These are phyloP conservation scores for Citrus medica DNA, from an alignment of 345 rosid genomes.

Conservation along the genomic window DNA sequence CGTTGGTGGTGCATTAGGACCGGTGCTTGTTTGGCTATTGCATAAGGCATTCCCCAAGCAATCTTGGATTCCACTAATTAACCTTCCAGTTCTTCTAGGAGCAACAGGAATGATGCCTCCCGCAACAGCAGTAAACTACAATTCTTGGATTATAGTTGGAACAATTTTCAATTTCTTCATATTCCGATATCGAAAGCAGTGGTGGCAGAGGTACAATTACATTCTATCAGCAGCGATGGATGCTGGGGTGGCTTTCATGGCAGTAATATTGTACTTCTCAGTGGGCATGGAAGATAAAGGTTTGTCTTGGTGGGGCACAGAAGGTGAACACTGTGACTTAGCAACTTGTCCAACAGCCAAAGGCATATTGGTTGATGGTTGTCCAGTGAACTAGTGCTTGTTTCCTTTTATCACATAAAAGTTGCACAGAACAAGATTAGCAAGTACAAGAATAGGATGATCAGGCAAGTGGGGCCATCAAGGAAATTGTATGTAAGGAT, in stretches of 20 bases:
- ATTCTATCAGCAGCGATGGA: conserved; percentile 81
- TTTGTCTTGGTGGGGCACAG: conserved; percentile 73
- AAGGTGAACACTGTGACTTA: conserved; percentile 75
- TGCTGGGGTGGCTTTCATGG: conserved; percentile 91
- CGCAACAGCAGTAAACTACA: conserved; percentile 75
- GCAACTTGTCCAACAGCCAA: conserved; percentile 78
- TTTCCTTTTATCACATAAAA: background rate
- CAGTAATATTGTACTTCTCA: conserved; percentile 62
- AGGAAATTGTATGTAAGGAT: background rate
- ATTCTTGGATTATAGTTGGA: conserved; percentile 72
- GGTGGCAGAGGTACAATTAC: conserved; percentile 95
- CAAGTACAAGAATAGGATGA: background rate
- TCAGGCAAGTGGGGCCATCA: background rate
- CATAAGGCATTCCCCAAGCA: conserved; percentile 76
- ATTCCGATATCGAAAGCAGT: conserved; percentile 61
- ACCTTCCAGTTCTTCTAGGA: conserved; percentile 88
- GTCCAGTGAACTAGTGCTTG: conserved; percentile 42
- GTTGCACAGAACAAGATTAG: conserved; percentile 10
- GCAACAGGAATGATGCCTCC: conserved; percentile 79
- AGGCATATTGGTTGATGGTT: conserved; percentile 54
- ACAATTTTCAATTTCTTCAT: conserved; percentile 78
- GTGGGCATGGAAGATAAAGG: conserved; percentile 54
- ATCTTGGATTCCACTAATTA: conserved; percentile 80
- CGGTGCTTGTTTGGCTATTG: conserved; percentile 57
- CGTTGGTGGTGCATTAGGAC: conserved; percentile 79